A percentile compares a stretch with the other conserved stretches of the same genome.
Evolutionary conservation across 2,329 filamentous ascomycete genomes (phyloP).

Genomic region (Sporothrix variecibatus): DNA sequence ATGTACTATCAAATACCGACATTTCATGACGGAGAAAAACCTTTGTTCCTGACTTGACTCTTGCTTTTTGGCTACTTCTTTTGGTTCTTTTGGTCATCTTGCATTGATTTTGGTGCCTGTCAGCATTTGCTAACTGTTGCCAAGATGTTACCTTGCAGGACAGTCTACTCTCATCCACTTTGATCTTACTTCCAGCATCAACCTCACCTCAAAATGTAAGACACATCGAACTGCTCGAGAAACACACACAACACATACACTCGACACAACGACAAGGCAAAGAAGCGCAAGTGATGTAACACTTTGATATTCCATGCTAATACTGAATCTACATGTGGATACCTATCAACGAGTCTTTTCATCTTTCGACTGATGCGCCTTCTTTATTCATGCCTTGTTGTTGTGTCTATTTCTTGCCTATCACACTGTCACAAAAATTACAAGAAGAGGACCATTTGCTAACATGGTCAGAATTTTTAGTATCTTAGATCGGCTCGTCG

Average conservation of each 20-base stretch:
- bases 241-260: neutral
- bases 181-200: neutral
- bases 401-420: conserved; percentile 34
- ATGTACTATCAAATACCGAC: conserved; percentile 51
- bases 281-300: conserved; percentile 60
- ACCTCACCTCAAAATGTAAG: conserved; percentile 26
- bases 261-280: conserved; percentile 29
- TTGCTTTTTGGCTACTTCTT: neutral
- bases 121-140: conserved; percentile 19
- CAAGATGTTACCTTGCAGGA: neutral
- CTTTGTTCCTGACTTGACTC: conserved; percentile 30
- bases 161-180: neutral
- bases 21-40: conserved; percentile 36
- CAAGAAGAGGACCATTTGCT: conserved; percentile 10
- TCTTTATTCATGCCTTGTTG: conserved; percentile 34
- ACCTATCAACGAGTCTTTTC: conserved; percentile 68
- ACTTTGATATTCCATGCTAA: conserved; percentile 75
- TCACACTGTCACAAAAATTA: neutral
- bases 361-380: conserved; percentile 75
- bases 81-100: neutral
- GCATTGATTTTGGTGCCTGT: neutral
- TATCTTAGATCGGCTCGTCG: neutral
- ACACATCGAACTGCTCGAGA: neutral
- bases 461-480: conserved; percentile 1
- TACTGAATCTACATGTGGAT: conserved; percentile 69